A percentile compares a stretch with the other conserved stretches of the same genome.
Evolutionary conservation across 2,329 filamentous ascomycete species (phyloP).

Genomic region (Claviceps sp.): DNA sequence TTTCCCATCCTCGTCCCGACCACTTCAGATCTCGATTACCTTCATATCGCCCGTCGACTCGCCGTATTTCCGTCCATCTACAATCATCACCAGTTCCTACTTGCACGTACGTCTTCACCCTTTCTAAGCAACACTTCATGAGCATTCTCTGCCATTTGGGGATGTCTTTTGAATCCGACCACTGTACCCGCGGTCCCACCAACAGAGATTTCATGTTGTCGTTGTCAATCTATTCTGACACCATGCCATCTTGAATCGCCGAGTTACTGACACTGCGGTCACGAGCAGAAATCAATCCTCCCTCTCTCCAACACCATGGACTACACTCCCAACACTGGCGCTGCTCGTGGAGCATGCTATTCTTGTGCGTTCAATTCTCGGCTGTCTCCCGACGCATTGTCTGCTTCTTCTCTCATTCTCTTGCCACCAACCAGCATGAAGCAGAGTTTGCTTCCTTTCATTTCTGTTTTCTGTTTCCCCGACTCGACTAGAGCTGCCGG

Average conservation of each 20-base stretch:
- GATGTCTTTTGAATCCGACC: background rate
- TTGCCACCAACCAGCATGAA: background rate
- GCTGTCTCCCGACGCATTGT: background rate
- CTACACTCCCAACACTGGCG: conserved; percentile 6
- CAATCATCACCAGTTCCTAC: background rate
- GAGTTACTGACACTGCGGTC: background rate
- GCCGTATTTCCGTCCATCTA: background rate
- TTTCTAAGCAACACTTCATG: background rate
- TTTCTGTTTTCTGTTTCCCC: background rate
- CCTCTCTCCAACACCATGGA: conserved; percentile 25
- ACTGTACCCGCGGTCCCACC: background rate
- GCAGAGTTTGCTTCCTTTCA: background rate
- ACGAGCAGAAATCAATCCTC: background rate
- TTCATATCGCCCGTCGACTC: conserved; percentile 4
- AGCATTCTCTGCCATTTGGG: background rate
- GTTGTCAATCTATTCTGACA: background rate
- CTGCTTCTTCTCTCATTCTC: background rate
- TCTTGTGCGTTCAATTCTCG: conserved; percentile 30
- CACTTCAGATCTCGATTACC: conserved; percentile 1
- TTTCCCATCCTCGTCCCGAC: conserved; percentile 12
- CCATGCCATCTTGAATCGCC: background rate
- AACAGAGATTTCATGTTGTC: conserved; percentile 1
- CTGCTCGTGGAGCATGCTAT: conserved; percentile 34
- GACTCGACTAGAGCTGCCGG: background rate
- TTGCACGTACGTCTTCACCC: conserved; percentile 1